Base-by-base conservation (phyloP, 768 basidiomycete species). In the Ephemerocybe angulata region DNA sequence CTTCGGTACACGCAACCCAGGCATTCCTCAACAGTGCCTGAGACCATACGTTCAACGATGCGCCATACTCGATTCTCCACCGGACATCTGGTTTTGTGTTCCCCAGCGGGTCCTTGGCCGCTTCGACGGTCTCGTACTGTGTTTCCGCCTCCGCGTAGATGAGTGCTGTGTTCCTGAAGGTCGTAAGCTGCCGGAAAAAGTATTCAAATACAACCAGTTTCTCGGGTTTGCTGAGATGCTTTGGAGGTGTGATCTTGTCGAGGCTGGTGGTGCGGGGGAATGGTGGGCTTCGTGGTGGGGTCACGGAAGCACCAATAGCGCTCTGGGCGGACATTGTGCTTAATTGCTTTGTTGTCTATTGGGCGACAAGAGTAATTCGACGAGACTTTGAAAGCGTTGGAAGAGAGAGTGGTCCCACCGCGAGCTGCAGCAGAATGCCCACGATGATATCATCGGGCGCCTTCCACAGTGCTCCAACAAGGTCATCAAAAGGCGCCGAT, bases 31-130 rank as follows among this genome's bases (percentile, higher is more conserved):
- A 54, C 15, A 81, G 60, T 2, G 64, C 62, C 46, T 81, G 75
- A 0, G 75, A 75, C 81, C 82, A 83, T 13, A 44, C 19, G 52
- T 79, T 67, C 8, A 82, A 60, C 22, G 72, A 70, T 17, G 58
- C 30, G 19, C 70, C 57, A 53, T 71, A 65, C 33, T 68, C 63
- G 10, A 53, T 58, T 21, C 53, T 59, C 52, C 47, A 50, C 56
- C 29, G 8, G 10, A 15, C 27, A 50, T 50, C 48, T 28, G 48
- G 48, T 15, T 13, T 11, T 25, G 17, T 24, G 38, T 27, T 41
- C 13, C n/a, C 30, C 10, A 12, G 15, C 22, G 15, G 21, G 37
- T 13, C 13, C 2, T 15, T 17, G 22, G 41, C 12, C 10, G 35
- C 35, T 37, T 12, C 35, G 8, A 42, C 41, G 22, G 12, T 22